Conservation (phyloP, 31 red algal species). For the Odonthalia washingtoniensis region DNA sequence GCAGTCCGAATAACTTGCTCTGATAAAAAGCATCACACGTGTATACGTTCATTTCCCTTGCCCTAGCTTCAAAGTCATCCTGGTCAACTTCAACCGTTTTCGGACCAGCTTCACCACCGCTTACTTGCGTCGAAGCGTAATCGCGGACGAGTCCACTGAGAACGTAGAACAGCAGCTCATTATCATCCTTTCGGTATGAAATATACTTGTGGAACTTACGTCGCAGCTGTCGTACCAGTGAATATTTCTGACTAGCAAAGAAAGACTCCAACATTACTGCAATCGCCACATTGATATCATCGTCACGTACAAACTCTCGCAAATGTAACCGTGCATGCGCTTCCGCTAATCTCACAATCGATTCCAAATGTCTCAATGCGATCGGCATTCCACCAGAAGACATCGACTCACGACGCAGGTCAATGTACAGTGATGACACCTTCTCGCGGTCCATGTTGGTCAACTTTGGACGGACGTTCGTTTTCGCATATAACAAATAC, state of each 20-base stretch:
- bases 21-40: constrained; percentile 85
- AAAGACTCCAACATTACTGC: constrained; percentile 98
- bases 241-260: constrained; percentile 98
- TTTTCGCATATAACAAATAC: constrained; percentile 93
- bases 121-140: constrained; percentile 78
- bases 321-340: constrained; percentile 96
- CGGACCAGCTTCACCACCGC: neutral
- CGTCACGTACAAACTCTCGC: constrained; percentile 92
- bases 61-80: constrained; percentile 97
- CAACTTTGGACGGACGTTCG: constrained; percentile 79
- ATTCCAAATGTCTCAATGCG: constrained; percentile 98
- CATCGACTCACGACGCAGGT: constrained; percentile 91
- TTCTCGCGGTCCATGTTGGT: constrained; percentile 96
- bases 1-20: constrained; percentile 73
- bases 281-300: constrained; percentile 97
- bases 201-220: constrained; percentile 93
- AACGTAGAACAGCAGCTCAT: constrained; percentile 91
- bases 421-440: constrained; percentile 91
- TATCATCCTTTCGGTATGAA: constrained; percentile 86
- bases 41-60: constrained; percentile 89
- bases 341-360: constrained; percentile 93
- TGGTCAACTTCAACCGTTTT: constrained; percentile 79
- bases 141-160: constrained; percentile 93
- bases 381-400: constrained; percentile 98
- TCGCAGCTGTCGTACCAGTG: constrained; percentile 91